These are phyloP conservation scores for Tritrichomonas musculus DNA, from an alignment of 208 protist species.

Conservation along the genomic window DNA sequence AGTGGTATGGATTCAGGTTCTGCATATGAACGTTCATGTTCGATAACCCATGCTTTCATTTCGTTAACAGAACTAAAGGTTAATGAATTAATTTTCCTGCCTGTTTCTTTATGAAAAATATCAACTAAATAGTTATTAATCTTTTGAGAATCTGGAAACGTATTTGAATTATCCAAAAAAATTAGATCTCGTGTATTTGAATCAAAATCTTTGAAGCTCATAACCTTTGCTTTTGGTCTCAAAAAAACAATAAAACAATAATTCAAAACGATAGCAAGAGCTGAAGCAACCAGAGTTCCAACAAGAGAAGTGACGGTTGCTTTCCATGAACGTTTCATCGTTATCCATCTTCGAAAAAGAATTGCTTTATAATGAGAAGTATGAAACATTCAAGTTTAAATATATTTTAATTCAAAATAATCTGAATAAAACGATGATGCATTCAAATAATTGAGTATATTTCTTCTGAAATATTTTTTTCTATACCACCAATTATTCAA, in stretches of 20 bases:
- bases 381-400: no score
- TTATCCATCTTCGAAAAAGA: not conserved
- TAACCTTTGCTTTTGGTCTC: not conserved
- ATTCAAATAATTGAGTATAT: no score
- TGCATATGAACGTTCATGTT: not conserved
- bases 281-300: not conserved
- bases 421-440: no score
- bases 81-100: no score
- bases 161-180: not conserved
- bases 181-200: not conserved
- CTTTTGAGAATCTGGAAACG: not conserved
- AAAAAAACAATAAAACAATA: not conserved
- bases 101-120: not conserved
- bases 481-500: no score
- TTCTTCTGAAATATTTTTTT: no score
- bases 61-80: not conserved
- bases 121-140: not conserved
- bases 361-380: not conserved
- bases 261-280: not conserved
- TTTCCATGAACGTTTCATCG: not conserved
- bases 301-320: not conserved
- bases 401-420: no score
- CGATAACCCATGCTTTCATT: not conserved
- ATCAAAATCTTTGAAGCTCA: not conserved
- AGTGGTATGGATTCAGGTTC: not conserved